Evolutionary conservation across 352 stramenopile genomes (phyloP), one percentile per base, ranked within the genome.

Genomic region (Phytophthora colocasiae): DNA sequence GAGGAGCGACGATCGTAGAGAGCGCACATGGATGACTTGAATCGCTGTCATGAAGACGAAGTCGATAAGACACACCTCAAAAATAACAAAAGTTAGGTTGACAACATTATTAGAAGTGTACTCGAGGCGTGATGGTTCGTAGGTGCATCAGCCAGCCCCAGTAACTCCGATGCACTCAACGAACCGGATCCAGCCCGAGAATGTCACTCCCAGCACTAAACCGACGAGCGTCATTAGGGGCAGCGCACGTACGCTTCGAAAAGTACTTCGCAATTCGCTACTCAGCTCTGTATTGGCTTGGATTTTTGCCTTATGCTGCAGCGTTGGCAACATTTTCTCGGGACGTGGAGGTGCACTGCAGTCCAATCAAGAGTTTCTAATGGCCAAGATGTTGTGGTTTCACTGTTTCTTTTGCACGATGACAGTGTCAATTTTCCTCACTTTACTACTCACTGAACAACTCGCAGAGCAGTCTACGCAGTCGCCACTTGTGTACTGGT

Each of bases 381-480:
- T 73, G 7, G 58, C 65, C 17, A 58, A 60, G 24, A 69, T 73
- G 45, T 4, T 68, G 29, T 61, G 58, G 65, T 65, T 64, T 52
- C 65, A 73, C 22, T 36, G 40, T 8, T 73, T 69, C 40, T 73
- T 69, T 17, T 57, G 59, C 29, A 17, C 11, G 15, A 41, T 49
- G 17, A 66, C 58, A 10, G 22, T 69, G 19, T 47, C 43, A 5
- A 55, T 69, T 55, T 67, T 65, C 31, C n/a, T 65, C 1, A 48
- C 49, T n/a, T 50, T 73, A 14, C 24, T 69, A 31, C 53, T 53
- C 4, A 55, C 63, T 4, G 59, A 73, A 38, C 46, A 58, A 10
- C 43, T 67, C 9, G 29, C 47, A n/a, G 31, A 55, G 4, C 17
- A 22, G 6, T 39, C 48, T 1, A 31, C 50, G 1, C 22, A 14